Evolutionary conservation across 306 rosid genomes (phyloP).

Genomic region (Hippophae gyantsensis): DNA sequence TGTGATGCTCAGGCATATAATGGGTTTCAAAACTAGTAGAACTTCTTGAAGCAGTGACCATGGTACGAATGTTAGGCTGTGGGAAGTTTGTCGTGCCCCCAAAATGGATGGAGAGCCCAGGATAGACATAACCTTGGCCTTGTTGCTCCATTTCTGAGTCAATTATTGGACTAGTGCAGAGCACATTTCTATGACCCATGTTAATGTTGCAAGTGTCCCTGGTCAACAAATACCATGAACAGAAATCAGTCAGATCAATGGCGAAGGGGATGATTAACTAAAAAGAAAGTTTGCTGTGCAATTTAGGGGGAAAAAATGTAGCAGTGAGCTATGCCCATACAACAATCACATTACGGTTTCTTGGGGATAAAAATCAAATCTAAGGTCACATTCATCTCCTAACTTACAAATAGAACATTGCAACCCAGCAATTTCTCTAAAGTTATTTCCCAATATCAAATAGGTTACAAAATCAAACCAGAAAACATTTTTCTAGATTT

Average conservation of each 20-base stretch:
- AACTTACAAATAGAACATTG: too few species aligned
- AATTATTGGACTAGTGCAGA: conserved; percentile 38
- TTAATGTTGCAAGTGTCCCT: conserved; percentile 15
- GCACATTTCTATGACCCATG: conserved; percentile 46
- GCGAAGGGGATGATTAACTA: conserved; percentile 12
- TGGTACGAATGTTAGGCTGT: conserved; percentile 45
- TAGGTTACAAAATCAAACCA: too few species aligned
- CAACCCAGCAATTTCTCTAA: too few species aligned
- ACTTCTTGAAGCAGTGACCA: conserved; percentile 57
- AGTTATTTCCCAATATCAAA: too few species aligned
- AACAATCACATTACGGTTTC: too few species aligned
- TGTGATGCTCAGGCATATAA: conserved; percentile 55
- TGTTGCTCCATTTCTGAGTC: conserved; percentile 70
- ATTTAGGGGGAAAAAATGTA: too few species aligned
- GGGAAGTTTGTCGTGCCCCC: conserved; percentile 38
- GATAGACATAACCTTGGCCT: conserved; percentile 47
- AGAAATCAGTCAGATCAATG: conserved; percentile 15
- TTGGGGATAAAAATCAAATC: too few species aligned
- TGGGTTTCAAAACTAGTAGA: conserved; percentile 41
- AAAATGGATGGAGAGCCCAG: conserved; percentile 46
- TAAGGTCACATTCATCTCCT: too few species aligned
- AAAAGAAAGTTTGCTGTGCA: not conserved
- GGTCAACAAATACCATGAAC: conserved; percentile 10
- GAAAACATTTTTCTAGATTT: too few species aligned
- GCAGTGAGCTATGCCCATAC: too few species aligned